Conservation (phyloP, 2,329 filamentous ascomycete species). For the Davidsoniella eucalypti region DNA sequence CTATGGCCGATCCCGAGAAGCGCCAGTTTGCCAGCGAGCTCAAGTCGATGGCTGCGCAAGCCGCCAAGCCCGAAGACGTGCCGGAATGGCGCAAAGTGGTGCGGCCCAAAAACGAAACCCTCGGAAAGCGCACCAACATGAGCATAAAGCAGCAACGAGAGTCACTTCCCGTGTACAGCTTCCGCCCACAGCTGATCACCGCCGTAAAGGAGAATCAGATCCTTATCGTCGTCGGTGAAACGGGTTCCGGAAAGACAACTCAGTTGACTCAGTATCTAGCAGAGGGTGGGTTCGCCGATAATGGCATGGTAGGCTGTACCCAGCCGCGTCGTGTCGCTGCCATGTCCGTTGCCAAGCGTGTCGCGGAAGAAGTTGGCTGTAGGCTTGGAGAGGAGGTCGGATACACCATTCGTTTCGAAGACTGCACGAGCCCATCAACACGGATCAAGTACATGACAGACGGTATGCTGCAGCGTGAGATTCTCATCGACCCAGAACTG, state of each 20-base stretch:
- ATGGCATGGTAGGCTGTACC: constrained; percentile 86
- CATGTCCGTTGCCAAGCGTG: constrained; percentile 94
- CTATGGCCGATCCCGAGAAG: constrained; percentile 75
- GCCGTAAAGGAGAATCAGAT: constrained; percentile 80
- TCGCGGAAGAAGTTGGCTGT: constrained; percentile 88
- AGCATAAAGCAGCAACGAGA: constrained; percentile 93
- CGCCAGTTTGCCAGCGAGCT: constrained; percentile 81
- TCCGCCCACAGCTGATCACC: constrained; percentile 73
- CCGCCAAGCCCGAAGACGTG: constrained; percentile 47
- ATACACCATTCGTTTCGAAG: constrained; percentile 95
- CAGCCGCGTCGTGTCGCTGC: constrained; percentile 93
- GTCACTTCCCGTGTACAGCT: constrained; percentile 73
- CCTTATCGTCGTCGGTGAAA: constrained; percentile 91
- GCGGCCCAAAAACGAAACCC: constrained; percentile 59
- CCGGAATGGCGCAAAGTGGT: constrained; percentile 89
- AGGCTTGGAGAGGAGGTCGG: constrained; percentile 82
- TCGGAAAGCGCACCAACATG: constrained; percentile 76
- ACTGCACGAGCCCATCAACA: constrained; percentile 72
- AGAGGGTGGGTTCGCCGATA: constrained; percentile 75
- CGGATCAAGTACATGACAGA: constrained; percentile 99
- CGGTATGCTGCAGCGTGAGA: constrained; percentile 92
- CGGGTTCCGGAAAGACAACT: constrained; percentile 92
- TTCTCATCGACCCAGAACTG: constrained; percentile 78
- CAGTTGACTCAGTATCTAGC: constrained; percentile 91
- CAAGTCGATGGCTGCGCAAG: constrained; percentile 42